Evolutionary conservation across 192 early-diverging fungal genomes (phyloP).

Genomic region (Mortierella antarctica): DNA sequence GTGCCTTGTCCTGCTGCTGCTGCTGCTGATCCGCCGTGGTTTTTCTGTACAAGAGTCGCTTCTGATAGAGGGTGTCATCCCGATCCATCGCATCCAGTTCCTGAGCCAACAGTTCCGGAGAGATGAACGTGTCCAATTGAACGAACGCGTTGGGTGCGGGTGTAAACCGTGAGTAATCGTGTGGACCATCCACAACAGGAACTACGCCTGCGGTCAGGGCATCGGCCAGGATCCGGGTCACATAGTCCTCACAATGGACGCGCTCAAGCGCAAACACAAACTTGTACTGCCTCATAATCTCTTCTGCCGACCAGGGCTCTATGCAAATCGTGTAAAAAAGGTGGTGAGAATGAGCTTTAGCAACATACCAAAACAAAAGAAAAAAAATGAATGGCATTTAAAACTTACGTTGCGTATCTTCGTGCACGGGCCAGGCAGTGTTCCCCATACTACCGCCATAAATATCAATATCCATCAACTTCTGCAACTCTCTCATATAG

Average conservation of each 20-base stretch:
- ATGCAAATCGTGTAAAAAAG: background rate
- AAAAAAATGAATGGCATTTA: background rate
- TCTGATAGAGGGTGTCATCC: slow-evolving; percentile 11
- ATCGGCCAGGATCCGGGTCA: slow-evolving; percentile 16
- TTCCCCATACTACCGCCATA: slow-evolving; percentile 33
- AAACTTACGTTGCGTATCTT: slow-evolving; percentile 1
- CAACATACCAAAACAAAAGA: background rate
- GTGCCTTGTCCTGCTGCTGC: background rate
- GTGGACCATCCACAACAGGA: slow-evolving; percentile 35
- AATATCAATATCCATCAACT: slow-evolving; percentile 38
- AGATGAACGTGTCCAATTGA: slow-evolving; percentile 8
- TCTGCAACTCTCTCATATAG: slow-evolving; percentile 20
- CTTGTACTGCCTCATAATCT: slow-evolving; percentile 38
- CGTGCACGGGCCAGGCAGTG: slow-evolving; percentile 15
- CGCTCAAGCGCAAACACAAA: slow-evolving; percentile 26
- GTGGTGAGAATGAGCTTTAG: background rate
- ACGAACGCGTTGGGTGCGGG: slow-evolving; percentile 17
- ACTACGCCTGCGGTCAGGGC: slow-evolving; percentile 20
- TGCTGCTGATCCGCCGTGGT: background rate
- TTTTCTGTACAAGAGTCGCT: background rate
- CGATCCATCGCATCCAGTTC: slow-evolving; percentile 15
- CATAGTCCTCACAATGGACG: slow-evolving; percentile 34
- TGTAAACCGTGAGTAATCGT: slow-evolving; percentile 23
- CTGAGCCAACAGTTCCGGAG: slow-evolving; percentile 23
- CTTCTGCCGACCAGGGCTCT: slow-evolving; percentile 9